Percentiles rank a stretch among this genome's conserved stretches.
Conservation (phyloP, 805 yeast species). For the Yarrowia yakushimensis region DNA sequence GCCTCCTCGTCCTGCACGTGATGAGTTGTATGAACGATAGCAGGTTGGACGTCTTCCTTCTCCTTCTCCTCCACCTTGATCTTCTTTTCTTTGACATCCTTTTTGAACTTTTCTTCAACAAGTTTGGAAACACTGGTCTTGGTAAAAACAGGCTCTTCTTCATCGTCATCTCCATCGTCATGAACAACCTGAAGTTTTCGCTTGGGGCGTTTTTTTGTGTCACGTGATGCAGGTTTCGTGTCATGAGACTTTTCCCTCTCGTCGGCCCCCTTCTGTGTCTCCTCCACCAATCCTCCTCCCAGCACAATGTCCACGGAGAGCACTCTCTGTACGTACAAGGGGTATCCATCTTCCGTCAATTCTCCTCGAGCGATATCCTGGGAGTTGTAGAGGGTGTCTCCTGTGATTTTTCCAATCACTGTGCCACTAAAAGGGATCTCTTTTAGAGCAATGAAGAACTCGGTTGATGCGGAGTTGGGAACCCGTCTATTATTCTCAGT, state of each 20-base stretch:
- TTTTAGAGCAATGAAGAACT: slow-evolving; percentile 50
- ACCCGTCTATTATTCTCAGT: slow-evolving; percentile 30
- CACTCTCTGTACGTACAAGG: slow-evolving; percentile 2
- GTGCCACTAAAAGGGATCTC: slow-evolving; percentile 43
- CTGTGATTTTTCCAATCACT: slow-evolving; percentile 57
- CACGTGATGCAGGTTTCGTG: neutral
- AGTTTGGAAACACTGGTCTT: slow-evolving; percentile 25
- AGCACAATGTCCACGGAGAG: neutral
- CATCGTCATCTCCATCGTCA: slow-evolving; percentile 41
- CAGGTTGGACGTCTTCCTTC: neutral
- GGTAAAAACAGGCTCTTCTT: slow-evolving; percentile 29
- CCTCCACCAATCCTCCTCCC: slow-evolving; percentile 4
- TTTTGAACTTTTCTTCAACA: neutral
- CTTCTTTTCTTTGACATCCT: neutral
- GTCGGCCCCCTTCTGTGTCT: neutral
- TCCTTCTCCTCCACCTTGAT: neutral
- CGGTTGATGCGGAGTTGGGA: slow-evolving; percentile 34
- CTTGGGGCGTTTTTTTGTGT: neutral
- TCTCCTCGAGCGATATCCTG: slow-evolving; percentile 46
- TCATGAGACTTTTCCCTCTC: neutral
- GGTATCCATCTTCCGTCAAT: slow-evolving; percentile 3
- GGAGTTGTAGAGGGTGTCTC: slow-evolving; percentile 53
- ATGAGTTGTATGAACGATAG: neutral
- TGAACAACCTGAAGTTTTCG: neutral
- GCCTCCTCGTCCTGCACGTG: neutral